Evolutionary conservation across 2,329 filamentous ascomycete species (phyloP), one percentile per base, ranked within the genome.

Genomic region (Aspergillus sp.): DNA sequence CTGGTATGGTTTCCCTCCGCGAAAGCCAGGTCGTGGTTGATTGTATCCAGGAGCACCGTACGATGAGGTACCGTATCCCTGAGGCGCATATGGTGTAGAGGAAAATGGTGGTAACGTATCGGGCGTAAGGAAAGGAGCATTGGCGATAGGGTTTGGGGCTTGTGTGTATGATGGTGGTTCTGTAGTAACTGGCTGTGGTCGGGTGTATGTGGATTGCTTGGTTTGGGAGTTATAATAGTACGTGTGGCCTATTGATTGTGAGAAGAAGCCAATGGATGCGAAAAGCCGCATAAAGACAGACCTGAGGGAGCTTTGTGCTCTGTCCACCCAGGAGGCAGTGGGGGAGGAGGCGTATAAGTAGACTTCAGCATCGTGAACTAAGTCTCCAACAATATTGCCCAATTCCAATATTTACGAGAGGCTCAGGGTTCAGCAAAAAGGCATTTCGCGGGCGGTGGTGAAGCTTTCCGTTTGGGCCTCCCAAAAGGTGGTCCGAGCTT

Each of bases 161-260:
- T 63, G 76, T 68, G 58, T 77, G 67, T 64, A 74, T 65, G 59
- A 66, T 57, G 64, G 72, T 65, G 61, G 67, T 62, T 30, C 65
- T 61, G 51, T 57, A 23, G 51, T 68, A 19, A 73, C 65, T 9
- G 77, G 73, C 61, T 79, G 79, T n/a, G 93, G 93, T 38, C 92
- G 87, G 45, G 85, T 90, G 76, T 97, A 97, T 48, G 93, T 97
- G 1, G 93, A 97, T 71, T 91, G 86, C 71, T 95, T 92, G 1
- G 91, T 94, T 59, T 85, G 82, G 50, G 88, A 82, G 79, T 97
- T 90, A 81, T 96, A 95, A 78, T 93, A 97, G 80, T 97, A 97
- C 30, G 84, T 84, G 76, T 97, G 93, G 4, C 92, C 92, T 85
- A 61, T 23, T 15, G 47, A 49, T 43, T 28, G 52, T 76, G 58